A percentile compares a stretch with the other conserved stretches of the same genome.
These are phyloP conservation scores for Phytopythium aichiense DNA, from an alignment of 352 stramenopile genomes.

Conservation along the genomic window DNA sequence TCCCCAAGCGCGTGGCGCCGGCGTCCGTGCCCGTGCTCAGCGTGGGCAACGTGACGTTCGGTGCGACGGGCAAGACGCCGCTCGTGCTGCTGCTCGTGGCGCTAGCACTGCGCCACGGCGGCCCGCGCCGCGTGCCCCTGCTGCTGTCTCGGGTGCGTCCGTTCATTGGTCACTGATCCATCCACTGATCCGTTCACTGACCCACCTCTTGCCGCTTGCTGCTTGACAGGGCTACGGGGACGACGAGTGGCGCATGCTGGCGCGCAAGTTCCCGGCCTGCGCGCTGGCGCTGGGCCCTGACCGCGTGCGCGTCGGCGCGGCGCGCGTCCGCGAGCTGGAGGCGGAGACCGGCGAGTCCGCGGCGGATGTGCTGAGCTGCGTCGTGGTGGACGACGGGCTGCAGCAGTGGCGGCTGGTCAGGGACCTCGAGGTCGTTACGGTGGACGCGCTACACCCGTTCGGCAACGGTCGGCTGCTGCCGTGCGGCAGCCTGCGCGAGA, in stretches of 20 bases:
- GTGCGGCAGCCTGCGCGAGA: conserved; percentile 49
- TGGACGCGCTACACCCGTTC: conserved; percentile 62
- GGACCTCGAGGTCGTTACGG: conserved; percentile 68
- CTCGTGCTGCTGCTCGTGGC: conserved; percentile 42
- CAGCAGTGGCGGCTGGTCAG: conserved; percentile 65
- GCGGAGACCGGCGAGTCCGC: neutral
- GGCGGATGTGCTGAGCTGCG: conserved; percentile 23
- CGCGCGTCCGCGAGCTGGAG: conserved; percentile 25
- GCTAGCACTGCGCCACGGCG: conserved; percentile 11
- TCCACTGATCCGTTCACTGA: too few relatives aligned
- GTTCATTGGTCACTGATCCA: neutral
- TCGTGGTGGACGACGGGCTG: conserved; percentile 62
- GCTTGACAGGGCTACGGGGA: conserved; percentile 44
- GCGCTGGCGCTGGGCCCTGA: conserved; percentile 30
- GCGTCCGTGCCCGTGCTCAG: conserved; percentile 43
- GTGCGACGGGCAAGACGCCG: conserved; percentile 71
- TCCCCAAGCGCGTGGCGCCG: conserved; percentile 21
- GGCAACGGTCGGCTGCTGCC: conserved; percentile 60
- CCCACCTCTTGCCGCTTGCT: too few relatives aligned
- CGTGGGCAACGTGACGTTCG: conserved; percentile 69
- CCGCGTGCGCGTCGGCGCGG: conserved; percentile 24
- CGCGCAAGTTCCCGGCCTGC: conserved; percentile 33
- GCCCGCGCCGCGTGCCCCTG: conserved; percentile 24
- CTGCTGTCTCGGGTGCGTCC: conserved; percentile 42
- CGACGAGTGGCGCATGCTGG: conserved; percentile 65